Conservation (phyloP, 2,329 filamentous ascomycete species). For the Arachnopeziza araneosa region DNA sequence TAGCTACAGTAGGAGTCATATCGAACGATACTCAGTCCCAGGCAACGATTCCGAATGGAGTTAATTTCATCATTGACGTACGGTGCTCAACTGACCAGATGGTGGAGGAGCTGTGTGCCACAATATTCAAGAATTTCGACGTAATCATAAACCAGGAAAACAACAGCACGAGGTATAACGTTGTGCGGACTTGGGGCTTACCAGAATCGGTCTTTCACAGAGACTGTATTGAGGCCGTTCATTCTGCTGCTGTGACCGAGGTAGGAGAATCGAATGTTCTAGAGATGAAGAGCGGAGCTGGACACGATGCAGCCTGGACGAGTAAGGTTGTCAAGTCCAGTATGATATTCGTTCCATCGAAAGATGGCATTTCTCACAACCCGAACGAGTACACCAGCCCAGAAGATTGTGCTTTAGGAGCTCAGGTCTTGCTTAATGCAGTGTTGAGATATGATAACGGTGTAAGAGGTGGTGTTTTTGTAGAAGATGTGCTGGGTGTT, state of each 20-base stretch:
- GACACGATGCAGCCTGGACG: constrained; percentile 22
- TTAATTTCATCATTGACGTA: constrained; percentile 25
- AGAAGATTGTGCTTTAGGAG: constrained; percentile 52
- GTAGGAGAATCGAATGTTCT: constrained; percentile 17
- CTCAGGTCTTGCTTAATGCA: constrained; percentile 40
- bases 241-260: constrained; percentile 14
- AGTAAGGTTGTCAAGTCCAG: constrained; percentile 37
- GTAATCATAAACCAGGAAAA: constrained; percentile 10
- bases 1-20: constrained; percentile 24
- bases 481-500: too few species aligned
- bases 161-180: constrained; percentile 15
- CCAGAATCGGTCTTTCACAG: constrained; percentile 21
- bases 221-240: constrained; percentile 20
- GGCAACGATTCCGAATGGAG: constrained; percentile 21
- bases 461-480: too few species aligned
- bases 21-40: constrained; percentile 19
- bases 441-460: constrained; percentile 33
- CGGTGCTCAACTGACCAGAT: constrained; percentile 17
- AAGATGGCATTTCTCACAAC: constrained; percentile 56
- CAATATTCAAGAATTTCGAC: constrained; percentile 16
- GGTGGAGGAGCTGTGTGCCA: constrained; percentile 17
- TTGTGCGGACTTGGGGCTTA: constrained; percentile 19
- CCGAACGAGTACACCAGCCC: constrained; percentile 55
- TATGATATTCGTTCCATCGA: constrained; percentile 62
- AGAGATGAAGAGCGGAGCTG: constrained; percentile 25